Conservation (phyloP, 2,329 filamentous ascomycete species). For the Ceratocystis colombiana region DNA sequence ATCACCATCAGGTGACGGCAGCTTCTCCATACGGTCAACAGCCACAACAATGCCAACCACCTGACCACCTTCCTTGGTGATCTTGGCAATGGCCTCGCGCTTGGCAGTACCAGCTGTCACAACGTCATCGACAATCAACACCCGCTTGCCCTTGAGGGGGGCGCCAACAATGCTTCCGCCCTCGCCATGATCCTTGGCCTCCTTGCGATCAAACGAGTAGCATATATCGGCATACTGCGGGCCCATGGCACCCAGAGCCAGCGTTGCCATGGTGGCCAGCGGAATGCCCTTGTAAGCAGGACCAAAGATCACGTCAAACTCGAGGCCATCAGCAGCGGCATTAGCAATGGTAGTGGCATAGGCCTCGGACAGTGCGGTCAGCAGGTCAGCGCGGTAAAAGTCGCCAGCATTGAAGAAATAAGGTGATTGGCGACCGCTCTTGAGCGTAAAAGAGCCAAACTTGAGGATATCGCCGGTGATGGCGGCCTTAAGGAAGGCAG, state of each 20-base stretch:
- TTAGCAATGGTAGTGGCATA: slow-evolving; percentile 60
- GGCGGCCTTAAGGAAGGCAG: slow-evolving; percentile 59
- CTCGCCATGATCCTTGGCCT: slow-evolving; percentile 92
- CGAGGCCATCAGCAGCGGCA: slow-evolving; percentile 36
- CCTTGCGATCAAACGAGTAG: slow-evolving; percentile 92
- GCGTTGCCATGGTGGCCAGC: slow-evolving; percentile 65
- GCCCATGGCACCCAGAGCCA: slow-evolving; percentile 64
- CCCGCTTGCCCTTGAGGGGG: slow-evolving; percentile 68
- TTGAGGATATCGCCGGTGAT: slow-evolving; percentile 60
- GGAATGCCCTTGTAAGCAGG: slow-evolving; percentile 97
- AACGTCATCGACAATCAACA: slow-evolving; percentile 92
- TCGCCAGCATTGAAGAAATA: slow-evolving; percentile 98
- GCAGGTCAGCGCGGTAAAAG: slow-evolving; percentile 72
- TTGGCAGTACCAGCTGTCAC: slow-evolving; percentile 93
- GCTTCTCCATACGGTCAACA: slow-evolving; percentile 77
- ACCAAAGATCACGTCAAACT: slow-evolving; percentile 80
- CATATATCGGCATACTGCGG: slow-evolving; percentile 57
- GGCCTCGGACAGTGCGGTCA: slow-evolving; percentile 66
- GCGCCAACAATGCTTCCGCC: slow-evolving; percentile 88
- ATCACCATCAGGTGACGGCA: slow-evolving; percentile 53
- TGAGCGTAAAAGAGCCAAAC: slow-evolving; percentile 79
- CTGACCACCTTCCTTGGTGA: slow-evolving; percentile 70
- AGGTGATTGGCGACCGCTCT: slow-evolving; percentile 81
- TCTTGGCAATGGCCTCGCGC: slow-evolving; percentile 82
- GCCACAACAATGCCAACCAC: slow-evolving; percentile 83